Evolutionary conservation across 2,329 filamentous ascomycete species (phyloP).

Genomic region (Sarocladium brachiariae): DNA sequence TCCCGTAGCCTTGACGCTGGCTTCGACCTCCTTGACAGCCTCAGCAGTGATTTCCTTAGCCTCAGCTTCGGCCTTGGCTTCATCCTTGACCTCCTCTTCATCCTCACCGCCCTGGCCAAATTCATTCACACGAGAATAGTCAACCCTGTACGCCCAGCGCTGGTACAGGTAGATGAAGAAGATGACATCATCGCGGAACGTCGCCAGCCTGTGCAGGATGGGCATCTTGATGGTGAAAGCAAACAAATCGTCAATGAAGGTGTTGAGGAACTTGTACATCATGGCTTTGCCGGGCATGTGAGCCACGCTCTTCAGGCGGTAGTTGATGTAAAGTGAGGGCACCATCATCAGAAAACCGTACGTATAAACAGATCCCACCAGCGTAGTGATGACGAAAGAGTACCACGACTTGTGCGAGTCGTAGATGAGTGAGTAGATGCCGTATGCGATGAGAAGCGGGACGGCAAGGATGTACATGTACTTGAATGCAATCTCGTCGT

Average conservation of each 20-base stretch:
- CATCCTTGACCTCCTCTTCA: constrained; percentile 46
- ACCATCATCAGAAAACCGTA: constrained; percentile 99
- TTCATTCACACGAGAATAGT: constrained; percentile 90
- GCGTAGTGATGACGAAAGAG: constrained; percentile 87
- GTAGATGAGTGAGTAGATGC: constrained; percentile 84
- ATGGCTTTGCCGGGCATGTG: constrained; percentile 96
- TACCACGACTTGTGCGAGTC: constrained; percentile 98
- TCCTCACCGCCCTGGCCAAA: constrained; percentile 98
- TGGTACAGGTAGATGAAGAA: constrained; percentile 99
- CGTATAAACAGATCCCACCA: constrained; percentile 93
- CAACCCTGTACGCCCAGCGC: constrained; percentile 83
- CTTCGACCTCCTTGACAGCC: constrained; percentile 30
- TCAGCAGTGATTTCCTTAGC: constrained; percentile 32
- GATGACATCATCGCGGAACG: constrained; percentile 89
- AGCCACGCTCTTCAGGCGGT: constrained; percentile 87
- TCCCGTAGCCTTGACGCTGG: constrained; percentile 34
- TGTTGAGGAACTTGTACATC: constrained; percentile 98
- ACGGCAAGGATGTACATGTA: constrained; percentile 93
- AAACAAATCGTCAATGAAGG: constrained; percentile 97
- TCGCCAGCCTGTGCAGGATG: constrained; percentile 82
- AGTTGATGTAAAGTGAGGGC: constrained; percentile 96
- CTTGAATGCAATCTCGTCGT: constrained; percentile 94
- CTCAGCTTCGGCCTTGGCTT: constrained; percentile 25
- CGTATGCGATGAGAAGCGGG: constrained; percentile 82
- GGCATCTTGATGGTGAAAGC: constrained; percentile 99